A percentile compares a stretch with the other conserved stretches of the same genome.
phyloP scores from a whole-genome alignment of 2,329 filamentous ascomycete genomes.

The Chaetomium strumarium region DNA sequence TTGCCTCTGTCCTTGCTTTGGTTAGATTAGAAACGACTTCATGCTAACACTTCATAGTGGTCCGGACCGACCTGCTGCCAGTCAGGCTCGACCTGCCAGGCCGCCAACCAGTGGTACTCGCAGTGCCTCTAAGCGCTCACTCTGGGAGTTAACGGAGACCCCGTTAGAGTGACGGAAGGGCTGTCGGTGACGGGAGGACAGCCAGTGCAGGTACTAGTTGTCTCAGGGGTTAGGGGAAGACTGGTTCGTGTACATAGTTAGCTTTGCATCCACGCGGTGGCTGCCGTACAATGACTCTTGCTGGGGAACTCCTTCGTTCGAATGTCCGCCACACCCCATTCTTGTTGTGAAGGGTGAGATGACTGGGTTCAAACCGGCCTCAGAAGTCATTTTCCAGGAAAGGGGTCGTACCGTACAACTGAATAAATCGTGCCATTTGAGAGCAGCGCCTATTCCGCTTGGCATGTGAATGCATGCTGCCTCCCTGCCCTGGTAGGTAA shows the following conservation, averaged over 20 bases:
- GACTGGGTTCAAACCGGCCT: too few relatives aligned
- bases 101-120: conserved; percentile 30
- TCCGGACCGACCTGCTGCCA: conserved; percentile 31
- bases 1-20: background rate
- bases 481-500: too few relatives aligned
- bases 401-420: too few relatives aligned
- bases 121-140: conserved; percentile 23
- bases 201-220: background rate
- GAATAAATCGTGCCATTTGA: too few relatives aligned
- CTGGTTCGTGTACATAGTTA: conserved; percentile 17
- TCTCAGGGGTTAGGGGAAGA: background rate
- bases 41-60: conserved; percentile 15
- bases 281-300: background rate
- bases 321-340: background rate
- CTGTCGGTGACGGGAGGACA: background rate
- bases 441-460: too few relatives aligned
- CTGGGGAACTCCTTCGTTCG: background rate
- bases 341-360: too few relatives aligned
- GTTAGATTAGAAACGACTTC: background rate
- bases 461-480: too few relatives aligned
- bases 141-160: background rate
- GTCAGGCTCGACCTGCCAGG: conserved; percentile 29
- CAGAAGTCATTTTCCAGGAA: too few relatives aligned
- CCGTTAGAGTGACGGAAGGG: background rate
- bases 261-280: background rate